These are phyloP conservation scores for Talaromyces verruculosus DNA, from an alignment of 2,329 filamentous ascomycete species.

Conservation along the genomic window DNA sequence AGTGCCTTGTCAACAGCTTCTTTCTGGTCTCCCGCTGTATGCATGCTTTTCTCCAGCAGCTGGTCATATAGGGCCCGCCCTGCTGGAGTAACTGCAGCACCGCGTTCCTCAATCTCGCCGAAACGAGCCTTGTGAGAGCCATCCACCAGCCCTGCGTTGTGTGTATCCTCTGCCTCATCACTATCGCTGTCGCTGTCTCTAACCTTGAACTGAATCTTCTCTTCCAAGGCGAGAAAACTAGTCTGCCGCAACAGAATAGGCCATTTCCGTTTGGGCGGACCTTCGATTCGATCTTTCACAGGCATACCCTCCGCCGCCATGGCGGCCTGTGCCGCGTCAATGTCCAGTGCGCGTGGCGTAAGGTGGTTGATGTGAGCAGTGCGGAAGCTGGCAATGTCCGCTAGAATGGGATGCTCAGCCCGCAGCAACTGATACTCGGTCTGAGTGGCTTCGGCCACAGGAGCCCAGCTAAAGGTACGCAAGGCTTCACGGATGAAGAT, in stretches of 20 bases:
- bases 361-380: slow-evolving; percentile 57
- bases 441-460: slow-evolving; percentile 33
- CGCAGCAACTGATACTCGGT: slow-evolving; percentile 47
- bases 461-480: slow-evolving; percentile 50
- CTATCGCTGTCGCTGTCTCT: slow-evolving; percentile 17
- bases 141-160: slow-evolving; percentile 22
- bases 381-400: slow-evolving; percentile 48
- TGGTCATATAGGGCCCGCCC: slow-evolving; percentile 51
- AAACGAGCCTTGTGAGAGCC: slow-evolving; percentile 53
- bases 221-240: slow-evolving; percentile 55
- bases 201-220: slow-evolving; percentile 46
- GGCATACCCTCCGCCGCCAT: slow-evolving; percentile 47
- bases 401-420: slow-evolving; percentile 50
- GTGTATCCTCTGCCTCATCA: not conserved
- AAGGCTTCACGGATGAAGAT: slow-evolving; percentile 48
- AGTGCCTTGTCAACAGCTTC: slow-evolving; percentile 28
- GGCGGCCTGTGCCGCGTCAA: slow-evolving; percentile 44
- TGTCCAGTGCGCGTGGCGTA: slow-evolving; percentile 54
- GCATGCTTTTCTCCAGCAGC: slow-evolving; percentile 36
- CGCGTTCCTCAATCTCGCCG: slow-evolving; percentile 56
- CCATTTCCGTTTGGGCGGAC: slow-evolving; percentile 48
- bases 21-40: slow-evolving; percentile 22
- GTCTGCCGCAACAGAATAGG: slow-evolving; percentile 55
- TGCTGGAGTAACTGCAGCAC: slow-evolving; percentile 50
- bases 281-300: slow-evolving; percentile 54